These are phyloP conservation scores for Sclerotinia trifoliorum DNA, from an alignment of 2,329 filamentous ascomycete genomes.

Conservation along the genomic window DNA sequence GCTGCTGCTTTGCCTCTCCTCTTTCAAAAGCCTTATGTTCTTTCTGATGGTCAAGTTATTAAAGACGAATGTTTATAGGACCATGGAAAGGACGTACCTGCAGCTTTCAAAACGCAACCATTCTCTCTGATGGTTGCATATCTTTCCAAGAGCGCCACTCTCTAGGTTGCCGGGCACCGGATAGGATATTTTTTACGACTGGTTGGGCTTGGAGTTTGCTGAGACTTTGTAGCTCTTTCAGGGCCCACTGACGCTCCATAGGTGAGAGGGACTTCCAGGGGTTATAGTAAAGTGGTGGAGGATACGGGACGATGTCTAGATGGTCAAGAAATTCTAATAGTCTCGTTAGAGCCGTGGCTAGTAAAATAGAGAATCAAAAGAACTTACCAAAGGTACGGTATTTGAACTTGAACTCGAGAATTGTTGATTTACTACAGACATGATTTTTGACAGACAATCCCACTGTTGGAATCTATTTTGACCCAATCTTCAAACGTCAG, in stretches of 20 bases:
- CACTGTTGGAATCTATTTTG: neutral
- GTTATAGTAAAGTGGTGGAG: slow-evolving; percentile 12
- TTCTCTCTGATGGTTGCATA: slow-evolving; percentile 4
- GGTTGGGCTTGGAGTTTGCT: neutral
- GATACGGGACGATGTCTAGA: slow-evolving; percentile 3
- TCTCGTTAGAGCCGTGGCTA: neutral
- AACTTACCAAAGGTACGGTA: neutral
- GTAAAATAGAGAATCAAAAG: neutral
- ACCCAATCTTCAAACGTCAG: neutral
- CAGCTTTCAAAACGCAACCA: slow-evolving; percentile 2
- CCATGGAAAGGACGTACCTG: slow-evolving; percentile 1
- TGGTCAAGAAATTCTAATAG: slow-evolving; percentile 8
- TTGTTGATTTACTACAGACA: neutral
- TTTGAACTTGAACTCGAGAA: neutral
- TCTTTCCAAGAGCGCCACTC: slow-evolving; percentile 21
- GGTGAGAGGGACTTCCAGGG: slow-evolving; percentile 10
- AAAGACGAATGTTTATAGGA: neutral
- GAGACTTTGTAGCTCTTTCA: slow-evolving; percentile 6
- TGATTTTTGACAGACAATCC: neutral
- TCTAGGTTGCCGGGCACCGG: neutral
- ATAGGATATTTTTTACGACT: neutral
- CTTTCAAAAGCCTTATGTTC: neutral
- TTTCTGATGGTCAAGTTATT: neutral
- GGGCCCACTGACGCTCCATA: slow-evolving; percentile 1
- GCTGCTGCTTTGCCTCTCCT: neutral